Evolutionary conservation across 305 asterid species (phyloP), one percentile per base, ranked within the genome.

Genomic region (Rubia tinctorum): DNA sequence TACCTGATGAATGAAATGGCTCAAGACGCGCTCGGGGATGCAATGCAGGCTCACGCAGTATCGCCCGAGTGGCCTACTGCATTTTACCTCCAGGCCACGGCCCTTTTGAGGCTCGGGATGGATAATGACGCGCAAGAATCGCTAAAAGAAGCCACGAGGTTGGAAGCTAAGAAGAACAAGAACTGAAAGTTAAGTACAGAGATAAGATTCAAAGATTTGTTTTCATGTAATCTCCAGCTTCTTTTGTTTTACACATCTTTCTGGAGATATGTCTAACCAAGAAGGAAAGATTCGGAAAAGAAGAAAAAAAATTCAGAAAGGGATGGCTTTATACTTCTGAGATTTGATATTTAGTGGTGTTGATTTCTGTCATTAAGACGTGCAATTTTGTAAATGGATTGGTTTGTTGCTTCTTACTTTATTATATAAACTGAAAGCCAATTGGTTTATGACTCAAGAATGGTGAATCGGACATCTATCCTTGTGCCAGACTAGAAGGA

Each of bases 41-140:
- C 94, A 2, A 82, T 89, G 88, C 97, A 93, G 79, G 95, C 97
- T 27, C 87, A 81, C 71, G 90, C 69, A 40, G 81, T 93, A 23
- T 89, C 93, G 17, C 92, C 95, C 0, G 90, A 89, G 3, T 93
- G 97, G 98, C 92, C 97, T 20, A 86, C 92, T 66, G 93, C 93
- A 2, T 82, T 77, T 69, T 83, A 91, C 78, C 98, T 93, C 11
- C 97, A 85, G 83, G 97, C 98, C 20, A 88, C 90, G 71, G 83
- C 91, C 15, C 96, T 91, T 44, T 91, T 88, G 76, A 79, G 81
- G 51, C 95, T 91, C 53, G 93, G 95, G 68, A 84, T 87, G 88
- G 96, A 88, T 66, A 83, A 82, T 58, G 97, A 93, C 49, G 98
- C 96, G 1, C 98, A 89, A 74, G 90, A 86, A 75, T 84, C 95